phyloP scores from a whole-genome alignment of 257 asterid genomes.

The Orobanche coerulescens region DNA sequence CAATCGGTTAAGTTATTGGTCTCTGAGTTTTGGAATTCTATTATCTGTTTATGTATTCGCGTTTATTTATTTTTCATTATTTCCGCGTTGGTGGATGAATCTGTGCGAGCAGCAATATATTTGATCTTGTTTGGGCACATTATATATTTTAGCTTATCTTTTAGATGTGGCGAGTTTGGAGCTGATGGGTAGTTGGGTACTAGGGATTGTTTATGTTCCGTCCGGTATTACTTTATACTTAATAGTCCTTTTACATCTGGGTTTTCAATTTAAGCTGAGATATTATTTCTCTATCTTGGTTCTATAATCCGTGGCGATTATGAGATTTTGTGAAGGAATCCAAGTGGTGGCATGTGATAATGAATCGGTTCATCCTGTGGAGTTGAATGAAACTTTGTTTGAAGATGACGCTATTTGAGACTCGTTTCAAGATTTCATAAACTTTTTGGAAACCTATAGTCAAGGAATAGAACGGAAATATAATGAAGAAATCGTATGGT shows the following conservation, averaged over 20 bases:
- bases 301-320: not conserved
- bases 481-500: too few species aligned
- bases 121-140: constrained; percentile 26
- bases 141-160: constrained; percentile 11
- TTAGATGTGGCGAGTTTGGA: constrained; percentile 27
- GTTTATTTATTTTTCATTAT: not conserved
- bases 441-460: too few species aligned
- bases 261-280: not conserved
- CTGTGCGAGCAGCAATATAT: not conserved
- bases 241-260: constrained; percentile 1
- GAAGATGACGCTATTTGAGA: not conserved
- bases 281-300: not conserved
- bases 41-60: not conserved
- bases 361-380: constrained; percentile 2
- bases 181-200: too few species aligned
- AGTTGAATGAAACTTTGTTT: not conserved
- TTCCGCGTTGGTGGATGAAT: constrained; percentile 13
- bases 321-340: constrained; percentile 8
- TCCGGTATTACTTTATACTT: not conserved
- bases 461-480: too few species aligned
- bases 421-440: not conserved
- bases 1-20: constrained; percentile 9
- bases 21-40: not conserved
- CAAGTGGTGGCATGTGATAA: constrained; percentile 13
- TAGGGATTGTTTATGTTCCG: constrained; percentile 16